Evolutionary conservation across 176 grass and related monocot genomes (phyloP).

Genomic region (Tillandsia fasciculata): DNA sequence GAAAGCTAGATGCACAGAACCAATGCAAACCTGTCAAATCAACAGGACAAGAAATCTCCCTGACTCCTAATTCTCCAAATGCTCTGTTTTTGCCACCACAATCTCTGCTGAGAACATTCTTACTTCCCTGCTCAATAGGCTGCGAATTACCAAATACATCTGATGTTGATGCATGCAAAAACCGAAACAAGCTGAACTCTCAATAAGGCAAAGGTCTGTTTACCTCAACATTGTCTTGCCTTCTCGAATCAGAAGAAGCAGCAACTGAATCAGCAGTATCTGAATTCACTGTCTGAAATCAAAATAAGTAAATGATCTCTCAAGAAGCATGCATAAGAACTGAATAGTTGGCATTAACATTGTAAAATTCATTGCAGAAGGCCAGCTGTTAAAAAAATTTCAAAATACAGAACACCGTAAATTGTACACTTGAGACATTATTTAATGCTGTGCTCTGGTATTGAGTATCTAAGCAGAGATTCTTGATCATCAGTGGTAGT

Average conservation of each 20-base stretch:
- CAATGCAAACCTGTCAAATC: constrained; percentile 14
- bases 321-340: not conserved
- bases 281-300: not conserved
- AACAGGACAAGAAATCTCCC: constrained; percentile 9
- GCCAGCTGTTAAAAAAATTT: not conserved
- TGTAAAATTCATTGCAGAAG: not conserved
- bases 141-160: not conserved
- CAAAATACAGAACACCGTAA: not conserved
- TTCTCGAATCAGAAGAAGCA: not conserved
- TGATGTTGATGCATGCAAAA: not conserved
- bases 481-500: not conserved
- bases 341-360: not conserved
- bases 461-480: not conserved
- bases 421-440: not conserved
- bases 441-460: not conserved
- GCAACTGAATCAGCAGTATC: not conserved
- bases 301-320: not conserved
- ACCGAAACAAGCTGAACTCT: not conserved
- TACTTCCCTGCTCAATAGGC: not conserved
- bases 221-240: not conserved
- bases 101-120: not conserved
- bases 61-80: not conserved
- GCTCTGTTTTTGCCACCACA: not conserved
- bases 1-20: not conserved
- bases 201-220: not conserved